Base-by-base conservation (phyloP, 2,329 filamentous ascomycete species). In the Geosmithia morbida region DNA sequence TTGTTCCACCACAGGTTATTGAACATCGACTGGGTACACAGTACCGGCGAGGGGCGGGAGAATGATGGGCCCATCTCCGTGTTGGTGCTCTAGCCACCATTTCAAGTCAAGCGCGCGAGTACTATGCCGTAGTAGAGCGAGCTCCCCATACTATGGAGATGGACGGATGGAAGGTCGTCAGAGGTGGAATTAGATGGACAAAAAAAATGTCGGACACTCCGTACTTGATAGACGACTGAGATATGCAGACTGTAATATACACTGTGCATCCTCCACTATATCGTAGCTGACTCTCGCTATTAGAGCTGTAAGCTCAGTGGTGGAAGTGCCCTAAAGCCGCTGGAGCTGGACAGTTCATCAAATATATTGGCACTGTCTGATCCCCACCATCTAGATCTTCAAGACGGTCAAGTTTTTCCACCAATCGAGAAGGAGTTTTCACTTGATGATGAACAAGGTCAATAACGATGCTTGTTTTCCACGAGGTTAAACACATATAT, bases 1-100 rank as follows among this genome's bases (percentile, higher is more conserved):
- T 58, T 58, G 54, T 59, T 59, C 57, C 57, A 59, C 57, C 57
- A 59, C 55, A 57, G 53, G 50, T 20, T 14, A 19, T 43, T 26
- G 18, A 20, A 16, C 41, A n/a, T 41, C 18, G 43, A 48, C 39
- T n/a, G 8, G 33, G 37, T 17, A 20, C 18, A 26, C 19, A 7
- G 19, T 20, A 22, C 13, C 19, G 18, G 13, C n/a, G 10, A 41
- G 7, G 40, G 6, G 40, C 39, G 7, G 40, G 33, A 11, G 33
- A 37, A 37, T 26, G 22, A 16, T 3, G 33, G 33, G 13, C 13
- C 33, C 33, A 37, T 37, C 14, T 13, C 33, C 13, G 33, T 3
- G 11, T 37, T 16, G 33, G 33, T 3, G 14, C 6, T 11, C 3
- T 5, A 11, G 6, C 33, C 13, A 13, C 33, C 33, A 11, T 13